Base-by-base conservation (phyloP, 257 asterid genomes). In the Galeopsis tetrahit region DNA sequence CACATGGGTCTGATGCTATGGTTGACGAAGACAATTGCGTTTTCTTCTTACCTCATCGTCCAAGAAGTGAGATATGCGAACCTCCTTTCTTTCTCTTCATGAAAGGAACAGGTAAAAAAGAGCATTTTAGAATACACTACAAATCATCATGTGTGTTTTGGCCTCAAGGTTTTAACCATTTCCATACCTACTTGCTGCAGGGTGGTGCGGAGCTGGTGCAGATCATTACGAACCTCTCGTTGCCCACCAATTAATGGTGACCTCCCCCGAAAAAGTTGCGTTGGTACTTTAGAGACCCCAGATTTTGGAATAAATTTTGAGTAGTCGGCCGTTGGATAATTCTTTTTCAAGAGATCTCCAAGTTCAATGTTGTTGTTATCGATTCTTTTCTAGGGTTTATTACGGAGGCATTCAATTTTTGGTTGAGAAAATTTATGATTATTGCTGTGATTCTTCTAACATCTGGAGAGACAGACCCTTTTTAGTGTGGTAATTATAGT, bases 1-100 rank as follows among this genome's bases (percentile, higher is more conserved):
- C 97, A 14, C 99, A 94, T 75, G 99, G 99, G 78, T 83, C 96
- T 0, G 99, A 94, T 78, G 99, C 97, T 35, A 91, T 94, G 99
- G 99, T 91, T 69, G 97, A 94, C 42, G 97, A 91, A 73, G 97
- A 94, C 28, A 89, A 85, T 58, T 94, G 99, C 60, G 96, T 88
- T 55, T 94, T 94, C 90, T 91, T 94, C 87, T 83, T 94, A 52
- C 98, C 97, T 9, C 98, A 94, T 70, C 85, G 85, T 40, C 97
- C 97, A 33, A 91, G 96, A 76, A 85, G 88, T 67, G 99, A 88
- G 77, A 92, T 94, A 70, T 83, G 91, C 4, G 90, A 85, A 75
- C 92, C 91, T 33, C 99, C 96, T 1, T 80, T 94, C 77, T 91
- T 94, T 70, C 89, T 94, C 53, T 94, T 94, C 90, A 94, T 94